A percentile compares a stretch with the other conserved stretches of the same genome.
phyloP scores from a whole-genome alignment of 169 alveolate genomes.

The Eimeria acervulina region DNA sequence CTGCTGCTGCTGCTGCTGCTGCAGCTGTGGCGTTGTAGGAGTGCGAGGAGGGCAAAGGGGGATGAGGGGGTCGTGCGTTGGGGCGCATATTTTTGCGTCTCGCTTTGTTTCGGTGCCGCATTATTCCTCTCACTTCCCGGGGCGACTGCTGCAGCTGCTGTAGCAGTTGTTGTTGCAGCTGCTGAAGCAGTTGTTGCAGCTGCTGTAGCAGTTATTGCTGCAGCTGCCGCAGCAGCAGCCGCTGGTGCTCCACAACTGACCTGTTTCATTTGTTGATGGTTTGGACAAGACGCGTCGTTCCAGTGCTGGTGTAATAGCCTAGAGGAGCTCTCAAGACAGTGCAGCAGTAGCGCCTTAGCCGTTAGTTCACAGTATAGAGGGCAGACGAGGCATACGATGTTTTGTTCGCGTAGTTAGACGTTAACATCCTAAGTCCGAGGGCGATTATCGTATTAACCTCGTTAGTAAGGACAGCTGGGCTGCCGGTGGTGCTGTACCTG shows the following conservation, averaged over 20 bases:
- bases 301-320: not conserved
- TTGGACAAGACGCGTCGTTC: not conserved
- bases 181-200: not conserved
- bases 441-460: too few species aligned
- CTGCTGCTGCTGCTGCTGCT: conserved; percentile 23
- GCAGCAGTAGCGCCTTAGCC: not conserved
- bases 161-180: not conserved
- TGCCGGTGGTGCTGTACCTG: too few species aligned
- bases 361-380: too few species aligned
- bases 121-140: not conserved
- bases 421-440: too few species aligned
- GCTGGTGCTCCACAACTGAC: conserved; percentile 11
- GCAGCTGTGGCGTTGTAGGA: not conserved
- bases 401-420: too few species aligned
- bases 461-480: too few species aligned
- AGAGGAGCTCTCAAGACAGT: not conserved
- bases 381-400: too few species aligned
- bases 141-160: not conserved
- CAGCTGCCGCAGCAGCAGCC: not conserved
- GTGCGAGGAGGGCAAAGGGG: not conserved
- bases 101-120: not conserved
- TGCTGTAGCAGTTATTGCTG: not conserved
- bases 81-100: not conserved
- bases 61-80: not conserved
- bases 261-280: conserved; percentile 24